Conservation (phyloP, 306 rosid genomes). For the Hippophae rhamnoides region DNA sequence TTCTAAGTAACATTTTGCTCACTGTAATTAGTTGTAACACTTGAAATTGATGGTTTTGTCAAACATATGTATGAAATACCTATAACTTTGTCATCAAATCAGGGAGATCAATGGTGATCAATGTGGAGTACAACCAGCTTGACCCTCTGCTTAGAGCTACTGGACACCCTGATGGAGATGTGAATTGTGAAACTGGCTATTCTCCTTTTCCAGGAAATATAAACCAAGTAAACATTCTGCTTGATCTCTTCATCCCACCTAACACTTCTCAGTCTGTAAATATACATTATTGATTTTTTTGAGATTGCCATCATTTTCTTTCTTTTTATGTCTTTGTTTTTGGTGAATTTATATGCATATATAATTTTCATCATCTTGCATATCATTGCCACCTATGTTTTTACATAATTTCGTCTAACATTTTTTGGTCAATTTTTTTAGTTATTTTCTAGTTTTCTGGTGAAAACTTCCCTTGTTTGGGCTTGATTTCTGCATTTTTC, state of each 20-base stretch:
- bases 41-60: no score
- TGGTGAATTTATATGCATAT: neutral
- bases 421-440: no score
- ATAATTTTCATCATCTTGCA: neutral
- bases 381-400: neutral
- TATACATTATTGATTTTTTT: no score
- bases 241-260: conserved; percentile 2
- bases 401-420: no score
- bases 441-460: no score
- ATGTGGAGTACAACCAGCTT: conserved; percentile 97
- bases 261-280: neutral
- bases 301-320: neutral
- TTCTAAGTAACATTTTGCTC: neutral
- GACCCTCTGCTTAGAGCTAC: conserved; percentile 97
- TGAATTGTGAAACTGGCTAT: conserved; percentile 73
- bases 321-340: no score
- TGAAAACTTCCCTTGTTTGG: no score
- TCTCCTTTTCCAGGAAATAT: conserved; percentile 97
- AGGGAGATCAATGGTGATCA: conserved; percentile 95
- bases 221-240: conserved; percentile 65
- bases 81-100: neutral
- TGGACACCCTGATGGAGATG: conserved; percentile 81
- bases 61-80: no score
- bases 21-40: neutral
- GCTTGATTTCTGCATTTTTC: no score